Evolutionary conservation across 108 stramenopile genomes (phyloP), one percentile per base, ranked within the genome.

Genomic region (Nitzschia putrida): DNA sequence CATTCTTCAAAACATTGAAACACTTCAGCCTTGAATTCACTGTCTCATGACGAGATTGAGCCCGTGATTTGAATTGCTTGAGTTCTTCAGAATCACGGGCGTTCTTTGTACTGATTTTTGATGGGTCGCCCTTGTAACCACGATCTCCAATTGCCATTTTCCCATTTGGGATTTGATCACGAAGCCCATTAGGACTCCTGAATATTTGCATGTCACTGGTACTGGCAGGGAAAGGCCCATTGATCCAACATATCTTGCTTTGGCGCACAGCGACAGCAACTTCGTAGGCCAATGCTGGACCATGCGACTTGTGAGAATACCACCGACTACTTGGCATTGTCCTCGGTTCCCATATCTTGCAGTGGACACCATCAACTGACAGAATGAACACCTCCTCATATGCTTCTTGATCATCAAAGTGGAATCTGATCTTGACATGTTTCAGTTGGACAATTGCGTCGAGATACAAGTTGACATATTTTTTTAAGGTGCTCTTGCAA

Each of bases 151-250:
- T 57, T 9, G 26, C 49, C 24, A n/a, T 37, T 23, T 69, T 29
- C 2, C 42, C 53, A 8, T 20, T 41, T 12, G 23, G 22, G 13
- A 76, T n/a, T 26, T 47, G 53, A 9, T 37, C 20, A 25, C 10
- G n/a, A 23, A 77, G 56, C 23, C 78, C 77, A 16, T 51, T 34
- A 13, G 45, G 56, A 26, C 57, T 63, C 26, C 64, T 40, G 43
- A 82, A 75, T 26, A 83, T 71, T 47, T 39, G 69, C 8, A 69
- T 54, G 45, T 82, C 77, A 60, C 71, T 61, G 42, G 37, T 13
- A 13, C 74, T 72, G n/a, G 66, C 74, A 63, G 68, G 64, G 25
- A 63, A 73, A 53, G 82, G 82, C 7, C 82, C 78, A 61, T 80
- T 76, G 8, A 70, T 72, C 78, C 82, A 83, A 21, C 74, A 66